Evolutionary conservation across 2,329 filamentous ascomycete species (phyloP).

Genomic region (Hypoxylon sp.): DNA sequence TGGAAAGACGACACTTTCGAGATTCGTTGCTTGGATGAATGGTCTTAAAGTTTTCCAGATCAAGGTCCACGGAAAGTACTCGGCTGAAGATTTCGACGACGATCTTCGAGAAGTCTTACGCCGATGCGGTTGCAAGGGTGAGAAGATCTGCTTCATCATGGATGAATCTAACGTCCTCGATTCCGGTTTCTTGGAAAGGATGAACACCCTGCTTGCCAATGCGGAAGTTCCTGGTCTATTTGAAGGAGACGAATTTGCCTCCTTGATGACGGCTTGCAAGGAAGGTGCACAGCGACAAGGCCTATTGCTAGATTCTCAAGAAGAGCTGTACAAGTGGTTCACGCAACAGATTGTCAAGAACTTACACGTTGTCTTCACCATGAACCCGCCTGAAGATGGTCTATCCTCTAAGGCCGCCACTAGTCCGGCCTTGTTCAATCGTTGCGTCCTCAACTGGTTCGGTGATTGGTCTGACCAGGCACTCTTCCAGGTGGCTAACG

Average conservation of each 20-base stretch:
- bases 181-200: constrained; percentile 97
- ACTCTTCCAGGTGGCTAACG: constrained; percentile 95
- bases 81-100: constrained; percentile 97
- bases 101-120: constrained; percentile 94
- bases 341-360: constrained; percentile 99
- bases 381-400: constrained; percentile 98
- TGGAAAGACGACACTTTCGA: constrained; percentile 97
- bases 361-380: constrained; percentile 98
- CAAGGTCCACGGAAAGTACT: constrained; percentile 99
- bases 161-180: constrained; percentile 99
- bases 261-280: constrained; percentile 99
- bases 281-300: constrained; percentile 97
- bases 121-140: constrained; percentile 94
- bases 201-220: constrained; percentile 98
- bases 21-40: constrained; percentile 99
- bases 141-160: constrained; percentile 99
- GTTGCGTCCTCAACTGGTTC: constrained; percentile 99
- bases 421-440: constrained; percentile 97
- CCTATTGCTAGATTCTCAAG: constrained; percentile 93
- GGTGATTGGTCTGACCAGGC: constrained; percentile 99
- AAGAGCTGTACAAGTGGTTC: constrained; percentile 99
- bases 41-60: constrained; percentile 99
- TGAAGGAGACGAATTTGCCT: constrained; percentile 97
- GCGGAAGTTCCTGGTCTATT: constrained; percentile 99
- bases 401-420: constrained; percentile 93